Evolutionary conservation across 73 alveolate genomes (phyloP).

Genomic region (Effrenium voratum): DNA sequence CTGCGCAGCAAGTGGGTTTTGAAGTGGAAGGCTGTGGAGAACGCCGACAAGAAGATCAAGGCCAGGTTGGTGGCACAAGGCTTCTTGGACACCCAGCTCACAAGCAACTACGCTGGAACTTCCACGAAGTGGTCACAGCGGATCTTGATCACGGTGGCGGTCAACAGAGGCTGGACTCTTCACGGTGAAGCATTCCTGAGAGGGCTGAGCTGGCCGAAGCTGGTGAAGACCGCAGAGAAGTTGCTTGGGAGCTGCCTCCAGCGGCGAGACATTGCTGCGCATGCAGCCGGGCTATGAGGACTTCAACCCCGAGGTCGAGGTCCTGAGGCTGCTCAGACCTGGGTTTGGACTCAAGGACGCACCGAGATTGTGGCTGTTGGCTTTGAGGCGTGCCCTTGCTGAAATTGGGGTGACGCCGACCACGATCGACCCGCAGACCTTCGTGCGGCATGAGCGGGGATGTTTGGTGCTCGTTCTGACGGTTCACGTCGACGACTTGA

Average conservation of each 20-base stretch:
- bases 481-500: constrained; percentile 24
- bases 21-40: constrained; percentile 31
- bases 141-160: background rate
- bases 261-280: background rate
- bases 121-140: constrained; percentile 18
- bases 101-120: constrained; percentile 1
- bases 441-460: background rate
- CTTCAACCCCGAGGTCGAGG: background rate
- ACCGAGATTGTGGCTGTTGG: background rate
- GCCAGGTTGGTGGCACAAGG: constrained; percentile 13
- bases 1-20: constrained; percentile 20
- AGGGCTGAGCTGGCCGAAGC: background rate
- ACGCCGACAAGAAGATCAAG: background rate
- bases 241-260: background rate
- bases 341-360: constrained; percentile 28
- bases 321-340: background rate
- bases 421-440: background rate
- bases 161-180: background rate
- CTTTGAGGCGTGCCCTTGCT: background rate
- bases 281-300: background rate
- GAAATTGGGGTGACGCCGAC: background rate
- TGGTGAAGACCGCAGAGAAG: background rate
- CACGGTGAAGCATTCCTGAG: constrained; percentile 14
- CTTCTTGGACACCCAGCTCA: background rate
- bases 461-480: background rate